Base-by-base conservation (phyloP, 441 rosid genomes). In the Croton setiger region DNA sequence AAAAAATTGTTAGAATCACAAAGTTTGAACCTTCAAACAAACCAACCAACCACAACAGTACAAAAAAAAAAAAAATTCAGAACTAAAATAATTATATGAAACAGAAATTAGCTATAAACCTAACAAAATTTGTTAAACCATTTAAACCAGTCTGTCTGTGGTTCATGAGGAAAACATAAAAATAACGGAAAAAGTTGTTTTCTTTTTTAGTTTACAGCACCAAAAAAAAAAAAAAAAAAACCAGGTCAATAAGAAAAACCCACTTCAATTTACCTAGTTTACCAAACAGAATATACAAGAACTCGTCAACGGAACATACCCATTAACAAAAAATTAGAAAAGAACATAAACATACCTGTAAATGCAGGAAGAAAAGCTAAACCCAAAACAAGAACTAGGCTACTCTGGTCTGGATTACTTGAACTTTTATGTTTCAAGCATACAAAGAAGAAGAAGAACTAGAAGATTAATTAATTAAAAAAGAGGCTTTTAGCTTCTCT, bases 41-140 rank as follows among this genome's bases (percentile, higher is more conserved):
- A 57, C 14, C 2, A 44, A 5, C 44, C 44, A 39, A 57, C 21
- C 11, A 35, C 61, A 20, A 59, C 11, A 55, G 31, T 27, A 27
- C 63, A 7, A 49, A 9, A 37, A 35, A 69, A 45, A 39, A 33
- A 51, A 31, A 59, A 10, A n/a, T 51, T 61, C 41, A 65, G 58
- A 37, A 58, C 35, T 31, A 43, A 52, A 61, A 61, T 15, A 20
- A 23, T 39, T 10, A 72, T 9, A 51, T 4, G 41, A 53, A 72
- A 78, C 80, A 64, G 77, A 75, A 72, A 82, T 43, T 49, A 8
- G 74, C 70, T 69, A 66, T 66, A 78, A 73, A 60, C 76, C 66
- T 33, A 75, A 71, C 78, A 78, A 79, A 39, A 4, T 1, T 9
- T 39, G 43, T 39, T 4, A 4, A 6, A 7, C 43, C 10, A 39